Base-by-base conservation (phyloP, 1,284 basidiomycete genomes). In the Ceratobasidium sp. region DNA sequence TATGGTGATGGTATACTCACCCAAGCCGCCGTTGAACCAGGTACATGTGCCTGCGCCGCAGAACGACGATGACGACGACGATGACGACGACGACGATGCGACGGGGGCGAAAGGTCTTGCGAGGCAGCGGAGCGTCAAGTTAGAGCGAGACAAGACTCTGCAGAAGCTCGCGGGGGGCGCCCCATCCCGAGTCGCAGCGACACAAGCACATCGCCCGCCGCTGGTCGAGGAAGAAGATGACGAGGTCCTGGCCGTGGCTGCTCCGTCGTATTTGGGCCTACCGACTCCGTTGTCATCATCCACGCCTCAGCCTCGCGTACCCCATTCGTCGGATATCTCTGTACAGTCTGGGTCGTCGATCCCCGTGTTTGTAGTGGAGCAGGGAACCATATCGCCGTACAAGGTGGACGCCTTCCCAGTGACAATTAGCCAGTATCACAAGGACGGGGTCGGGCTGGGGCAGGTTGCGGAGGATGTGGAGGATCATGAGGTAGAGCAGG, bases 351-450 rank as follows among this genome's bases (percentile, higher is more conserved):
- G 74, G 19, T 29, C 74, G 43, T 65, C 64, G 11, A 77, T 73
- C 6, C 87, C 88, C 1, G 78, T 88, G 31, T 88, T 85, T 78
- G 76, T 88, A 63, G 83, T 83, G 6, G 79, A 76, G 34, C 83
- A 82, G 49, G 82, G 85, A 59, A 83, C 86, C 65, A 63, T 76
- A 13, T 82, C 84, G 11, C 82, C 85, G 24, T 86, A 85, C n/a
- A 83, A 85, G 74, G 86, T 85, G 66, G 89, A 90, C 74, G 56
- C 80, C 14, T 89, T 90, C 80, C 87, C 89, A 4, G 75, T 77
- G 27, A 64, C 76, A 2, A 87, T 85, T 56, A 92, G 90, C 80
- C 91, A 92, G 13, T 92, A 92, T 29, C 54, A 71, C 37, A 56
- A 41, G 37, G 41, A 71, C n/a, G 68, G 29, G 27, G 19, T 22